Evolutionary conservation across 2,329 filamentous ascomycete genomes (phyloP).

Genomic region (Penicillium janthinellum): DNA sequence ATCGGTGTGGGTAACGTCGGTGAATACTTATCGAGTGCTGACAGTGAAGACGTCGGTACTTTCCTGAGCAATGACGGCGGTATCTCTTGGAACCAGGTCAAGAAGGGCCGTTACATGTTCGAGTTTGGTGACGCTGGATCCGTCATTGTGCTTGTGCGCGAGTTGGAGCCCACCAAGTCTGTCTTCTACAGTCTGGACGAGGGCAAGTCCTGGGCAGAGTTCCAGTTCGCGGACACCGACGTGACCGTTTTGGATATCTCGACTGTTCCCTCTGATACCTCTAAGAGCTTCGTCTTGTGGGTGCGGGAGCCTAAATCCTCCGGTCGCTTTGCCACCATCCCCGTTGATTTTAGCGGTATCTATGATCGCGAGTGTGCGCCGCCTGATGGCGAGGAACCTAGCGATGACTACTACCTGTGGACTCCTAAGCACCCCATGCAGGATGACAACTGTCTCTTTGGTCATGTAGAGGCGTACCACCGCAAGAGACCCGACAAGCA

Average conservation of each 20-base stretch:
- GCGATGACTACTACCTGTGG: slow-evolving; percentile 80
- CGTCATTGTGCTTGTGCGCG: slow-evolving; percentile 82
- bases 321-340: slow-evolving; percentile 67
- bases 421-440: slow-evolving; percentile 79
- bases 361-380: slow-evolving; percentile 70
- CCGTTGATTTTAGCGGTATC: slow-evolving; percentile 85
- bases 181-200: slow-evolving; percentile 79
- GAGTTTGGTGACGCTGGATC: slow-evolving; percentile 95
- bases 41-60: slow-evolving; percentile 79
- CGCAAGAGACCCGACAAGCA: slow-evolving; percentile 78
- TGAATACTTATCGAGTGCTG: slow-evolving; percentile 63
- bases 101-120: slow-evolving; percentile 88
- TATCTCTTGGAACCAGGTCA: slow-evolving; percentile 79
- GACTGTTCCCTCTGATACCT: slow-evolving; percentile 84
- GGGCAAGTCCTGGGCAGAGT: slow-evolving; percentile 75
- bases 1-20: slow-evolving; percentile 93
- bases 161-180: slow-evolving; percentile 66
- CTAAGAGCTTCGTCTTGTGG: slow-evolving; percentile 91
- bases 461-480: slow-evolving; percentile 84
- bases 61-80: slow-evolving; percentile 93
- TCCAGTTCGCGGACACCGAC: slow-evolving; percentile 70
- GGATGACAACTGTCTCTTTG: slow-evolving; percentile 83
- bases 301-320: slow-evolving; percentile 57
- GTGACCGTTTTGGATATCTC: slow-evolving; percentile 78
- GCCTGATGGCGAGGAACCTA: slow-evolving; percentile 61